A percentile compares a stretch with the other conserved stretches of the same genome.
Evolutionary conservation across 495 filamentous ascomycete genomes (phyloP).

Genomic region (Saxophila tyrrhenica): DNA sequence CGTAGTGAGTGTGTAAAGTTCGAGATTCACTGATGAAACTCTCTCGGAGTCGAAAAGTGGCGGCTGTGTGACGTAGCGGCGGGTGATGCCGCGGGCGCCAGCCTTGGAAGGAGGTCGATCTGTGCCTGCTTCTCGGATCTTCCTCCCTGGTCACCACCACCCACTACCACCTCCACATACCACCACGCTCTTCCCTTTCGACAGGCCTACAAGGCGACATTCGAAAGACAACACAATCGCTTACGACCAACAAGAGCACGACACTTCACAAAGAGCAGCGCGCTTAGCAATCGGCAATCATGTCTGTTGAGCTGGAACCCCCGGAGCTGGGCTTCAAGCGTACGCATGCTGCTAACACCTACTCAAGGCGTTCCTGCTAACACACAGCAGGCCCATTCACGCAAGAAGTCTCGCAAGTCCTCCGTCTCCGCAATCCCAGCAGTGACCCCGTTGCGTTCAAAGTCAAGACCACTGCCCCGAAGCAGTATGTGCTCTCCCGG

Average conservation of each 20-base stretch:
- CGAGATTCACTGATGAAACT: not conserved
- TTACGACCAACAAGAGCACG: too few relatives aligned
- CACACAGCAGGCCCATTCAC: slow-evolving; percentile 69
- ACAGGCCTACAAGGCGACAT: too few relatives aligned
- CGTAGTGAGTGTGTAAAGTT: not conserved
- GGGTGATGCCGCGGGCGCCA: too few relatives aligned
- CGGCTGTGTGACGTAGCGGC: too few relatives aligned
- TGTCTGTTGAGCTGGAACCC: slow-evolving; percentile 92
- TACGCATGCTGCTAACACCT: slow-evolving; percentile 37
- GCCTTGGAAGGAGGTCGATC: too few relatives aligned
- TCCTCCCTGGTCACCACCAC: too few relatives aligned
- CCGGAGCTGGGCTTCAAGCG: slow-evolving; percentile 85
- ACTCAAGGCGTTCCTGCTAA: slow-evolving; percentile 4
- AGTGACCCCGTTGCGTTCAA: slow-evolving; percentile 85
- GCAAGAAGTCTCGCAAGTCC: slow-evolving; percentile 72
- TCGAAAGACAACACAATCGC: too few relatives aligned
- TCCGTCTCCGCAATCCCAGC: slow-evolving; percentile 70
- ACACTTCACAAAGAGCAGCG: not conserved
- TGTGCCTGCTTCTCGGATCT: too few relatives aligned
- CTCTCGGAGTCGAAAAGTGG: not conserved
- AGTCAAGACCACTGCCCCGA: slow-evolving; percentile 98
- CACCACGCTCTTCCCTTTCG: too few relatives aligned
- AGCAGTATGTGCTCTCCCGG: slow-evolving; percentile 59
- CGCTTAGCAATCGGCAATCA: slow-evolving; percentile 28
- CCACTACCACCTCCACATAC: too few relatives aligned